These are phyloP conservation scores for Syzygium grande DNA, from an alignment of 345 rosid genomes.

Conservation along the genomic window DNA sequence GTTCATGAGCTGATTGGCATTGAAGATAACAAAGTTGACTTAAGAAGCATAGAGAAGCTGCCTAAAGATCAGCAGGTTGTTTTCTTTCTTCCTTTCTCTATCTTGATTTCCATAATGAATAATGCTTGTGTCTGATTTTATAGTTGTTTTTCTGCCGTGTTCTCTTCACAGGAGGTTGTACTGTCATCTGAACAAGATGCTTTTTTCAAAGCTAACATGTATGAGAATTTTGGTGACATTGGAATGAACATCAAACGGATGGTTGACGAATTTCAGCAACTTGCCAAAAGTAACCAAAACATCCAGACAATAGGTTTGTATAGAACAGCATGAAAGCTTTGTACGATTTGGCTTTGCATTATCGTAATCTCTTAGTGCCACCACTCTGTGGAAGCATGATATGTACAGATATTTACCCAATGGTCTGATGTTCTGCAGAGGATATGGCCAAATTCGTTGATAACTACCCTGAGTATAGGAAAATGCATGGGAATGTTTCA, in stretches of 20 bases:
- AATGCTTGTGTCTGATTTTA: background rate
- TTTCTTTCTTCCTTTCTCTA: background rate
- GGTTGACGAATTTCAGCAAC: slow-evolving; percentile 99
- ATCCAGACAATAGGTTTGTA: slow-evolving; percentile 88
- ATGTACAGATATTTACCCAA: background rate
- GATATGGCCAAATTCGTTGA: slow-evolving; percentile 99
- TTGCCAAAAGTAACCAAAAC: slow-evolving; percentile 92
- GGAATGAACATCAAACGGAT: slow-evolving; percentile 93
- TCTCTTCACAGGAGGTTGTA: slow-evolving; percentile 69
- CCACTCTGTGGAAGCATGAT: background rate
- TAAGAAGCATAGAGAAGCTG: slow-evolving; percentile 54
- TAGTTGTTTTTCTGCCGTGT: slow-evolving; percentile 1
- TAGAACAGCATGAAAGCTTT: background rate
- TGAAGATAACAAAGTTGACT: slow-evolving; percentile 91
- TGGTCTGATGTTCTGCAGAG: slow-evolving; percentile 41
- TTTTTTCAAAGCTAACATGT: slow-evolving; percentile 85
- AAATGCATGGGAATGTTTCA: slow-evolving; percentile 98
- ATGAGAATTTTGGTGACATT: slow-evolving; percentile 96
- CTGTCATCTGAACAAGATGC: slow-evolving; percentile 92
- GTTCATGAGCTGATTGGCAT: slow-evolving; percentile 90
- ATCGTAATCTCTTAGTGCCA: background rate
- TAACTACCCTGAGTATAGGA: slow-evolving; percentile 87
- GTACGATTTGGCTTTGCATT: background rate
- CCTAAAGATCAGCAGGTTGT: slow-evolving; percentile 84
- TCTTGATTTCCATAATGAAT: background rate